These are phyloP conservation scores for Trypethelium eluteriae DNA, from an alignment of 495 filamentous ascomycete species.

Conservation along the genomic window DNA sequence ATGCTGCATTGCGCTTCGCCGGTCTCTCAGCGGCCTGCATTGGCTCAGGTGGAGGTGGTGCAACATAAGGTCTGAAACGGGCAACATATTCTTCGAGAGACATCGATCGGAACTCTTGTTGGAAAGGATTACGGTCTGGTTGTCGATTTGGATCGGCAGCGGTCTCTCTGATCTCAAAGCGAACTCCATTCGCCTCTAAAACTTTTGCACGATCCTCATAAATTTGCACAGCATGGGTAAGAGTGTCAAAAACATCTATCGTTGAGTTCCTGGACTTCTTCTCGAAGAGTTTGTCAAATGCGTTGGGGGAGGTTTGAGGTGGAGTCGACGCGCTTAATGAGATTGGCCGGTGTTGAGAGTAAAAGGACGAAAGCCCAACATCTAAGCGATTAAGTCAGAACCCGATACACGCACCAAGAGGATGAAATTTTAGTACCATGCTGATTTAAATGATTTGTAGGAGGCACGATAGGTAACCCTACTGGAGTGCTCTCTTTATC, in stretches of 20 bases:
- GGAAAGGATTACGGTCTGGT: slow-evolving; percentile 25
- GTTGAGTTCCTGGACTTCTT: slow-evolving; percentile 43
- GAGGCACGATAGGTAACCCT: slow-evolving; percentile 73
- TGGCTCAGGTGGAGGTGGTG: slow-evolving; percentile 65
- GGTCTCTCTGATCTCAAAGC: slow-evolving; percentile 43
- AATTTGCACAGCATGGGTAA: slow-evolving; percentile 62
- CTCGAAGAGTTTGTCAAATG: slow-evolving; percentile 75
- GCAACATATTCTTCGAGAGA: slow-evolving; percentile 47
- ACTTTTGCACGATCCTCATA: slow-evolving; percentile 53
- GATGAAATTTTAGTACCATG: slow-evolving; percentile 48
- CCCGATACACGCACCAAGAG: slow-evolving; percentile 16
- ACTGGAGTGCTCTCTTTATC: slow-evolving; percentile 40
- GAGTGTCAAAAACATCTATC: slow-evolving; percentile 68
- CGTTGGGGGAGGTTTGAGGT: slow-evolving; percentile 57
- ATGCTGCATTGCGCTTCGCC: slow-evolving; percentile 29
- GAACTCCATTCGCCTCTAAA: slow-evolving; percentile 39
- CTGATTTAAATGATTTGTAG: slow-evolving; percentile 68
- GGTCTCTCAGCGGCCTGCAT: slow-evolving; percentile 29
- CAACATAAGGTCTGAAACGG: slow-evolving; percentile 66
- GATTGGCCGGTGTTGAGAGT: slow-evolving; percentile 90
- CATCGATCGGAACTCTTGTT: slow-evolving; percentile 37
- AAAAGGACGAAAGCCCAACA: slow-evolving; percentile 81
- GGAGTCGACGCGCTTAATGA: slow-evolving; percentile 76
- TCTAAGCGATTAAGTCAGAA: slow-evolving; percentile 46
- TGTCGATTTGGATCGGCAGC: slow-evolving; percentile 29